Conservation (phyloP, 148 eudicot genomes). For the Fagopyrum tataricum region DNA sequence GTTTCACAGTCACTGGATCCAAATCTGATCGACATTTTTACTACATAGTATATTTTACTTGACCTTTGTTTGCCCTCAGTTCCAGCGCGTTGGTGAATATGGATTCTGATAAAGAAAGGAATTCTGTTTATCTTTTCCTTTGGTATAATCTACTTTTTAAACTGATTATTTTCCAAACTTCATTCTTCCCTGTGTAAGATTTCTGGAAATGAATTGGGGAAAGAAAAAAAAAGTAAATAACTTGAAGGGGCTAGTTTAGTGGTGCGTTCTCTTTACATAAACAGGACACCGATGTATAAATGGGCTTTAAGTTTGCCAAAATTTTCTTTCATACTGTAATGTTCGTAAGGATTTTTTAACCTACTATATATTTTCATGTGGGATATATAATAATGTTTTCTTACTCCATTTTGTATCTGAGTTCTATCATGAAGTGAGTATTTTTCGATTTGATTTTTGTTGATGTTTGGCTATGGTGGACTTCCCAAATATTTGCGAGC, state of each 20-base stretch:
- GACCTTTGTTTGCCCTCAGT: background rate
- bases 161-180: background rate
- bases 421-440: background rate
- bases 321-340: background rate
- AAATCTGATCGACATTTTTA: background rate
- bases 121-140: background rate
- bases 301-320: background rate
- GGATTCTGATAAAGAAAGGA: background rate
- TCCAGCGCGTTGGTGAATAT: background rate
- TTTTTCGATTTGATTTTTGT: background rate
- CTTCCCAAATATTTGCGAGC: background rate
- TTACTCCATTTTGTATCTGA: background rate
- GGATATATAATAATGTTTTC: background rate
- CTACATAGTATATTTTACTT: background rate
- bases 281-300: background rate
- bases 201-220: background rate
- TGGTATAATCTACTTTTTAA: background rate
- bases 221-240: background rate
- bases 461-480: background rate
- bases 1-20: background rate
- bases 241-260: background rate
- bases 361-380: background rate
- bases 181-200: background rate
- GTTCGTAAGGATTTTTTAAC: background rate
- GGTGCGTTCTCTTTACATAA: background rate